These are phyloP conservation scores for Eucalyptus viminalis DNA, from an alignment of 345 rosid genomes.

Conservation along the genomic window DNA sequence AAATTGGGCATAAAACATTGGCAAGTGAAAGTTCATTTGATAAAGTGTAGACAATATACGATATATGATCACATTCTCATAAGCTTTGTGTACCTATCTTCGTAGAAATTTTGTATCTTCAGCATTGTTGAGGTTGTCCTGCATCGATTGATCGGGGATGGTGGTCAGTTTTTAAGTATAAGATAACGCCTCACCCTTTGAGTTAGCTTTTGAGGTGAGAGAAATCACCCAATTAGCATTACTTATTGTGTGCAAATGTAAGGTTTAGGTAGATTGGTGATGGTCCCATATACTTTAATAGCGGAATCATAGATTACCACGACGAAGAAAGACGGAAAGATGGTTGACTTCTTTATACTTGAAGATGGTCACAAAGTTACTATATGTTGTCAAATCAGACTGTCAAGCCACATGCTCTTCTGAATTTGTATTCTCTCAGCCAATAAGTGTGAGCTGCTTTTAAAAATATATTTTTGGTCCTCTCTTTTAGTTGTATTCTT, in stretches of 20 bases:
- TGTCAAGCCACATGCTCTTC: not conserved
- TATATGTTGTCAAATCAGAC: not conserved
- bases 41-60: not conserved
- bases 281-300: not conserved
- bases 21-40: not conserved
- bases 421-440: not conserved
- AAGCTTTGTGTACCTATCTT: not conserved
- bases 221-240: not conserved
- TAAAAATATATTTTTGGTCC: not conserved
- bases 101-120: not conserved
- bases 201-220: no score
- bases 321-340: not conserved
- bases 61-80: not conserved
- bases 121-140: not conserved
- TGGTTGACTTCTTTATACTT: not conserved
- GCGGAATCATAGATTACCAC: not conserved
- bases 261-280: not conserved
- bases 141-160: no score
- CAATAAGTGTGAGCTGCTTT: not conserved
- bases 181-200: no score
- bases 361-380: not conserved
- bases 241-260: not conserved
- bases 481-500: not conserved
- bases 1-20: not conserved
- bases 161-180: no score